A percentile compares a stretch with the other conserved stretches of the same genome.
Conservation (phyloP, 2,329 filamentous ascomycete species). For the Metarhizium rileyi region DNA sequence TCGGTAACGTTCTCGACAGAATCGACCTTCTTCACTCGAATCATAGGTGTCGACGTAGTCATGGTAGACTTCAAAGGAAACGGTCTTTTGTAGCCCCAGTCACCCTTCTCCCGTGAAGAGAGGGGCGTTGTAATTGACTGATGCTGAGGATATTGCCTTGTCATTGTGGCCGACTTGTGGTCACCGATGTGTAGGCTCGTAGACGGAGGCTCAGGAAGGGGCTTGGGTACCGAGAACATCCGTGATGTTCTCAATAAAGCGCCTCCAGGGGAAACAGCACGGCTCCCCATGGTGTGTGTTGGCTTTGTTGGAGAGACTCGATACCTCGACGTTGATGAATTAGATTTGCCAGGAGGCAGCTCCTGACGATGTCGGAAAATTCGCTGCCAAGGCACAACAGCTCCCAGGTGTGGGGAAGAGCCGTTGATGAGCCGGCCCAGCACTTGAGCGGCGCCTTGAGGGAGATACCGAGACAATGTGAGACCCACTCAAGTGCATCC, state of each 20-base stretch:
- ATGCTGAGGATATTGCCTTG: slow-evolving; percentile 67
- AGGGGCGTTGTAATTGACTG: slow-evolving; percentile 72
- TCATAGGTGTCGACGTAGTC: slow-evolving; percentile 60
- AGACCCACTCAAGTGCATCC: not conserved
- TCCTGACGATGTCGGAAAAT: slow-evolving; percentile 16
- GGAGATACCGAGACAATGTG: not conserved
- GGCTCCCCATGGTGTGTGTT: slow-evolving; percentile 22
- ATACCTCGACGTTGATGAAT: slow-evolving; percentile 13
- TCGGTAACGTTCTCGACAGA: slow-evolving; percentile 83
- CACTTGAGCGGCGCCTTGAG: slow-evolving; percentile 1
- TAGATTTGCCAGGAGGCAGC: slow-evolving; percentile 5
- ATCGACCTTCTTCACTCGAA: slow-evolving; percentile 72
- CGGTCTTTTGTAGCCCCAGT: slow-evolving; percentile 87
- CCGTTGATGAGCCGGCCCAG: slow-evolving; percentile 23
- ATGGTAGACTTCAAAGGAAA: slow-evolving; percentile 69
- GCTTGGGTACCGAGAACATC: slow-evolving; percentile 76
- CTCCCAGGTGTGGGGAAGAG: slow-evolving; percentile 11
- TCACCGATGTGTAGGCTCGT: slow-evolving; percentile 27
- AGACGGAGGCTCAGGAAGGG: slow-evolving; percentile 55
- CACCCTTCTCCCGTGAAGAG: slow-evolving; percentile 63
- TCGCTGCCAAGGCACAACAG: slow-evolving; percentile 10
- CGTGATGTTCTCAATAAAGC: slow-evolving; percentile 76
- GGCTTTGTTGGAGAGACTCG: slow-evolving; percentile 19
- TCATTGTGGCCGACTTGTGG: slow-evolving; percentile 37
- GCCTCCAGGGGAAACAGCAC: slow-evolving; percentile 47